These are phyloP conservation scores for Sarocladium oryzae DNA, from an alignment of 2,329 filamentous ascomycete species.

Conservation along the genomic window DNA sequence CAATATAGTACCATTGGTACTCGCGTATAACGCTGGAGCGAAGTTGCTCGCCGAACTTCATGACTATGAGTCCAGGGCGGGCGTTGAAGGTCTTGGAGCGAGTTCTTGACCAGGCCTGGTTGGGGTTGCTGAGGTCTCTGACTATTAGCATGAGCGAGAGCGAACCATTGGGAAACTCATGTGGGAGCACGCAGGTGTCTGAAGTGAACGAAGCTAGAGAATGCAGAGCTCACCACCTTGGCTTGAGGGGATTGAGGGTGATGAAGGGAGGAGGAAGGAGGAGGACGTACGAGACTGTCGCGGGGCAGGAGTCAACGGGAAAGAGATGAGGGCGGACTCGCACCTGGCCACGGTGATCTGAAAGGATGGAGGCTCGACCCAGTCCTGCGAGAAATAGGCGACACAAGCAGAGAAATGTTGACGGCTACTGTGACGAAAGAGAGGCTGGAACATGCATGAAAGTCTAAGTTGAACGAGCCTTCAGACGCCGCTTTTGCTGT, in stretches of 20 bases:
- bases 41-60: conserved; percentile 94
- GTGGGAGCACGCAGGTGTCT: not conserved
- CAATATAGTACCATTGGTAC: conserved; percentile 97
- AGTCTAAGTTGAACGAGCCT: not conserved
- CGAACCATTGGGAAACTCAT: conserved; percentile 2
- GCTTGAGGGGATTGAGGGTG: not conserved
- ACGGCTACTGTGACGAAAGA: conserved; percentile 4
- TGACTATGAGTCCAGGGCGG: conserved; percentile 50
- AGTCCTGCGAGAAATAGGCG: not conserved
- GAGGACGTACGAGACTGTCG: not conserved
- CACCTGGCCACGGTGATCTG: not conserved
- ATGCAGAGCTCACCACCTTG: not conserved
- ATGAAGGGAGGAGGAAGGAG: not conserved
- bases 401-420: not conserved
- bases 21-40: conserved; percentile 93
- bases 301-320: not conserved
- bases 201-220: not conserved
- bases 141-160: conserved; percentile 43
- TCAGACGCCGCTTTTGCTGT: not conserved
- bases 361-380: not conserved
- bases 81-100: conserved; percentile 27
- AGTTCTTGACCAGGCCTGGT: conserved; percentile 34
- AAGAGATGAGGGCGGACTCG: not conserved
- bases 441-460: conserved; percentile 4
- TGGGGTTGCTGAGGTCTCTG: conserved; percentile 40